Evolutionary conservation across 2,329 filamentous ascomycete species (phyloP).

Genomic region (Fusarium tricinctum): DNA sequence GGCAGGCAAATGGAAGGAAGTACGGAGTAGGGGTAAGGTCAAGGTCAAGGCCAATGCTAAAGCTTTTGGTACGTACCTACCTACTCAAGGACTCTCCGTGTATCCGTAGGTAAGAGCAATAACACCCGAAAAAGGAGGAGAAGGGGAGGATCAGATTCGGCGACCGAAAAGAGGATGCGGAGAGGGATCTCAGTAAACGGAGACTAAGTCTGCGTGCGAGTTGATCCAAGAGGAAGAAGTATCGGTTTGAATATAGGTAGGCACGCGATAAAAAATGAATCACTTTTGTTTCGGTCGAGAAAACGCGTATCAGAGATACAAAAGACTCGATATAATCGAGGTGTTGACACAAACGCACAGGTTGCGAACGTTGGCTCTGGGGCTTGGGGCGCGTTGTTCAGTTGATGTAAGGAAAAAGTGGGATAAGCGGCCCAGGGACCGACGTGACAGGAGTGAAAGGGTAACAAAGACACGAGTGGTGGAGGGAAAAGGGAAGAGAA

Average conservation of each 20-base stretch:
- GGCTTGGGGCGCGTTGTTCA: conserved; percentile 33
- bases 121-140: conserved; percentile 40
- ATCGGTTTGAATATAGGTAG: neutral
- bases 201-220: neutral
- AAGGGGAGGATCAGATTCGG: conserved; percentile 22
- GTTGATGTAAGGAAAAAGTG: conserved; percentile 42
- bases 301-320: conserved; percentile 18
- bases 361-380: conserved; percentile 9
- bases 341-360: conserved; percentile 7
- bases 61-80: conserved; percentile 33
- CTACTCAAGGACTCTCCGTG: conserved; percentile 20
- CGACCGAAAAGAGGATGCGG: conserved; percentile 16
- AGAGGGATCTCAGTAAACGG: conserved; percentile 4
- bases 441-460: conserved; percentile 10
- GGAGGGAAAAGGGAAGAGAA: conserved; percentile 11
- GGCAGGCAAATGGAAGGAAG: conserved; percentile 20
- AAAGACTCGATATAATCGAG: conserved; percentile 9
- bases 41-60: conserved; percentile 17
- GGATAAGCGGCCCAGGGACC: conserved; percentile 35
- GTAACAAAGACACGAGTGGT: conserved; percentile 5
- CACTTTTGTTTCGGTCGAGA: conserved; percentile 8
- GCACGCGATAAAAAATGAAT: conserved; percentile 16
- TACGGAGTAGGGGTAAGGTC: neutral
- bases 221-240: conserved; percentile 9
- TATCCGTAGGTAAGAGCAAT: conserved; percentile 8